Percentiles rank a stretch among this genome's conserved stretches.
Evolutionary conservation across 345 rosid species (phyloP).

Genomic region (Pistacia vera): DNA sequence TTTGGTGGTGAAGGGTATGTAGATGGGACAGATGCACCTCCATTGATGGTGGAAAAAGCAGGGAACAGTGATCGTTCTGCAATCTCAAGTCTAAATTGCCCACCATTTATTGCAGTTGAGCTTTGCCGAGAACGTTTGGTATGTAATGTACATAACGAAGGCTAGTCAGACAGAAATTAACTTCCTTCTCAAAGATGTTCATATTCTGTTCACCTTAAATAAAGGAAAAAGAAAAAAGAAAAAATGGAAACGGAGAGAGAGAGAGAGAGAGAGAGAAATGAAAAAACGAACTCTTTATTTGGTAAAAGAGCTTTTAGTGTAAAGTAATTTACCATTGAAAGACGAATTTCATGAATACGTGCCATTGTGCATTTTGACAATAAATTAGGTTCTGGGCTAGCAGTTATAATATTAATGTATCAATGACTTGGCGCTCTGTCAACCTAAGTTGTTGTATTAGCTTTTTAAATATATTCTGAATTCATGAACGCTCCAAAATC

Average conservation of each 20-base stretch:
- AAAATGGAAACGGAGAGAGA: neutral
- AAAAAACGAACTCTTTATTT: no score
- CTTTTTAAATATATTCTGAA: neutral
- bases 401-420: neutral
- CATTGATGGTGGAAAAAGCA: constrained; percentile 55
- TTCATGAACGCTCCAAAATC: neutral
- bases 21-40: constrained; percentile 47
- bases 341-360: no score
- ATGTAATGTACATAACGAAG: no score
- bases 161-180: neutral
- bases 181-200: neutral
- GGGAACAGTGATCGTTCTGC: constrained; percentile 52
- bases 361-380: no score
- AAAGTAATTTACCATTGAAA: no score
- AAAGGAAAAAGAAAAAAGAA: neutral
- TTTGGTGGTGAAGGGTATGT: constrained; percentile 53
- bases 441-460: neutral
- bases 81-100: no score
- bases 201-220: neutral
- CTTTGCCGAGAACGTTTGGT: no score
- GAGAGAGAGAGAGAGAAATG: no score
- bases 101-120: no score
- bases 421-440: neutral
- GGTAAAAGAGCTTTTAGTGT: no score
- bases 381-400: no score